Percentiles rank a stretch among this genome's conserved stretches.
Conservation (phyloP, 352 stramenopile species). For the Pythium apleroticum region DNA sequence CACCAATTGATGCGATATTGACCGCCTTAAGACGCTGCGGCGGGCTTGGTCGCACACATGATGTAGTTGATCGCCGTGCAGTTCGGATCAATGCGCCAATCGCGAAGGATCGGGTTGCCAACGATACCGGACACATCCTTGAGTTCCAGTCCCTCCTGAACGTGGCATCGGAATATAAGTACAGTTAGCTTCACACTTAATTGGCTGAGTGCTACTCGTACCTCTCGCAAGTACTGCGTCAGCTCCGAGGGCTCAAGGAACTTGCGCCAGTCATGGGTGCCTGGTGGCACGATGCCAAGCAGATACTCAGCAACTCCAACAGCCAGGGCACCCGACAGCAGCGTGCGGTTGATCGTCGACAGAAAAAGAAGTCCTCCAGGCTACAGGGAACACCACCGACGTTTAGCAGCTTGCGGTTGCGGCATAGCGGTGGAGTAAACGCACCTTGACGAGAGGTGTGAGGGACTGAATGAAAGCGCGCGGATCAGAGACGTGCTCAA, state of each 20-base stretch:
- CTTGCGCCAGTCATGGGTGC: slow-evolving; percentile 87
- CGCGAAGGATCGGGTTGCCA: slow-evolving; percentile 67
- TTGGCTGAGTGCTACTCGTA: background rate
- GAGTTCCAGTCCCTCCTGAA: slow-evolving; percentile 53
- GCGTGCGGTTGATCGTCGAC: slow-evolving; percentile 84
- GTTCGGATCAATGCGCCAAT: slow-evolving; percentile 71
- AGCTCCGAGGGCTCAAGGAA: slow-evolving; percentile 78
- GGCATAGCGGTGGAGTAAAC: background rate
- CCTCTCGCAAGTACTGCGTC: slow-evolving; percentile 51
- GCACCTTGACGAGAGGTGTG: slow-evolving; percentile 78
- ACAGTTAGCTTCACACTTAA: background rate
- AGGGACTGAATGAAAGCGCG: slow-evolving; percentile 69
- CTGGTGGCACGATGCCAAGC: slow-evolving; percentile 67
- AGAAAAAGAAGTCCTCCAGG: slow-evolving; percentile 78
- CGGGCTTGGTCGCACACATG: slow-evolving; percentile 67
- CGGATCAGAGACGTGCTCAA: slow-evolving; percentile 81
- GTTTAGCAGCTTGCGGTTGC: no score
- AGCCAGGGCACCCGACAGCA: slow-evolving; percentile 58
- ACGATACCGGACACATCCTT: slow-evolving; percentile 81
- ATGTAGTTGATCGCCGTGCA: slow-evolving; percentile 86
- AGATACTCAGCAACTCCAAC: slow-evolving; percentile 81
- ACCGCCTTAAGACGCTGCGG: background rate
- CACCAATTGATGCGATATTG: background rate
- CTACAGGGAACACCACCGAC: slow-evolving; percentile 24
- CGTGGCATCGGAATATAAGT: no score